Conservation (phyloP, 805 yeast species). For the Metschnikowia kofuensis region DNA sequence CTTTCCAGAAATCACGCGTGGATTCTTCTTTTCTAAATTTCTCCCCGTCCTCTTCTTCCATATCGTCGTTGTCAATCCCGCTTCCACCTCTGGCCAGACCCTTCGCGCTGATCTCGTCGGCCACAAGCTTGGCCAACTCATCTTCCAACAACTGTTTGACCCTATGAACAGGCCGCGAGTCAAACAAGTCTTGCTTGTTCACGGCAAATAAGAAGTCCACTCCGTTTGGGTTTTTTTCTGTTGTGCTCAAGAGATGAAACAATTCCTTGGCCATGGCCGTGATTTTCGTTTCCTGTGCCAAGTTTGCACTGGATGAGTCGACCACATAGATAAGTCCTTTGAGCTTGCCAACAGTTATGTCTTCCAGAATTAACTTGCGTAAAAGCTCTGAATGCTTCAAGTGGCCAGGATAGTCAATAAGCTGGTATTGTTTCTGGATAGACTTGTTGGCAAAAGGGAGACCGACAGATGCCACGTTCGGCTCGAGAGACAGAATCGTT, state of each 20-base stretch:
- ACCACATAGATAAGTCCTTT: conserved; percentile 72
- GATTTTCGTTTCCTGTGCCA: conserved; percentile 35
- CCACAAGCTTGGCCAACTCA: conserved; percentile 58
- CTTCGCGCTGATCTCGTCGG: conserved; percentile 36
- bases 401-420: conserved; percentile 90
- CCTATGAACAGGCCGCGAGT: conserved; percentile 67
- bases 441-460: conserved; percentile 35
- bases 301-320: conserved; percentile 65
- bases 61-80: conserved; percentile 37
- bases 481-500: conserved; percentile 40
- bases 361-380: conserved; percentile 46
- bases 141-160: conserved; percentile 57
- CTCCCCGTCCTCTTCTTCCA: conserved; percentile 29
- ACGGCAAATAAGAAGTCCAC: conserved; percentile 75
- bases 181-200: conserved; percentile 83
- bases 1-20: conserved; percentile 45
- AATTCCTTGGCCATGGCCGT: conserved; percentile 54
- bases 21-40: conserved; percentile 31
- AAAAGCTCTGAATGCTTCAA: conserved; percentile 62
- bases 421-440: conserved; percentile 39
- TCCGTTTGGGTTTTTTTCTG: conserved; percentile 68
- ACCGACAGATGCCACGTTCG: conserved; percentile 26
- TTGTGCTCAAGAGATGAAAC: conserved; percentile 53
- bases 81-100: conserved; percentile 28
- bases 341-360: conserved; percentile 37